A percentile compares a stretch with the other conserved stretches of the same genome.
Evolutionary conservation across 805 yeast genomes (phyloP).

Genomic region (Candida palmyrensis): DNA sequence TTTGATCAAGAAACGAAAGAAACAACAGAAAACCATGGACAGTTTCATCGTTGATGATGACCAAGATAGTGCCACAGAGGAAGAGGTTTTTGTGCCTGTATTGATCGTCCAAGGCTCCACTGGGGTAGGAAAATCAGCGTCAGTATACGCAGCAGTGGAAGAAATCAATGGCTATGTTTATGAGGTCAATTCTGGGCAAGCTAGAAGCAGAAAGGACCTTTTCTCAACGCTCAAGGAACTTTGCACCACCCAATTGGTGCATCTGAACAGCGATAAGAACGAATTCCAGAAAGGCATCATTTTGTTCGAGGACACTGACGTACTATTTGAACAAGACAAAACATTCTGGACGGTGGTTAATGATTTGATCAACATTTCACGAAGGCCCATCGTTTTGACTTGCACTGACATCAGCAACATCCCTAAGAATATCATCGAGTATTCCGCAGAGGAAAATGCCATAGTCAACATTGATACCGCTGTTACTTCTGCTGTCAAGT

Average conservation of each 20-base stretch:
- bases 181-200: constrained; percentile 74
- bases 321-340: constrained; percentile 70
- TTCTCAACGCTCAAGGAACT: constrained; percentile 64
- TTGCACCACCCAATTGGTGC: constrained; percentile 79
- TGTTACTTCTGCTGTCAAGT: constrained; percentile 7
- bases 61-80: constrained; percentile 23
- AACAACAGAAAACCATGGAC: constrained; percentile 17
- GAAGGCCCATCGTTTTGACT: constrained; percentile 68
- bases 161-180: constrained; percentile 66
- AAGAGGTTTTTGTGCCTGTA: constrained; percentile 51
- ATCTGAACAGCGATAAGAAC: constrained; percentile 21
- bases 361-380: constrained; percentile 52
- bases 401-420: constrained; percentile 46
- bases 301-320: constrained; percentile 81
- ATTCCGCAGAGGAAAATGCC: constrained; percentile 39
- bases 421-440: constrained; percentile 44
- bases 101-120: constrained; percentile 63
- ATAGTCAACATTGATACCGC: constrained; percentile 24
- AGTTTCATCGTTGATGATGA: constrained; percentile 33
- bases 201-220: constrained; percentile 69
- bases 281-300: constrained; percentile 60
- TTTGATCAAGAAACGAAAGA: constrained; percentile 19
- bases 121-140: constrained; percentile 76
- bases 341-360: constrained; percentile 75
- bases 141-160: constrained; percentile 62